Conservation (phyloP, 306 rosid genomes). For the Clitoria ternatea region DNA sequence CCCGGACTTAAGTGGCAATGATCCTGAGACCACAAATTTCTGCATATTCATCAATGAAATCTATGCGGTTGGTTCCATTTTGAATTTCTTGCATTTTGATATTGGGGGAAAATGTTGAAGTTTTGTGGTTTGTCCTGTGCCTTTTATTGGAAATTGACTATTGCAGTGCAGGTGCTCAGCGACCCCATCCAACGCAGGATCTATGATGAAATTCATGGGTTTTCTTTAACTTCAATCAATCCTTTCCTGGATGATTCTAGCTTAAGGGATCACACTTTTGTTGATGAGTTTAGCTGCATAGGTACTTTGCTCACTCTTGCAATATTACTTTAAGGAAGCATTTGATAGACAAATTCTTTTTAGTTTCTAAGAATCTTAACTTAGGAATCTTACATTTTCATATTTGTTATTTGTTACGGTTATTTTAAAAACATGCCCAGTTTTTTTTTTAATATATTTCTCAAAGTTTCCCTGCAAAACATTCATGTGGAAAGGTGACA, state of each 20-base stretch:
- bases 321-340: neutral
- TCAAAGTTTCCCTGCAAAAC: no score
- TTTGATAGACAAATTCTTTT: no score
- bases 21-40: constrained; percentile 69
- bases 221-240: constrained; percentile 68
- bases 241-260: constrained; percentile 65
- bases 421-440: no score
- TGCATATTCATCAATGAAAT: constrained; percentile 82
- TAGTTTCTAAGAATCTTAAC: no score
- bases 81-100: constrained; percentile 7
- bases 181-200: constrained; percentile 76
- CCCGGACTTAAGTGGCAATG: constrained; percentile 75
- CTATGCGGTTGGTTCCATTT: constrained; percentile 51
- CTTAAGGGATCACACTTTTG: constrained; percentile 64
- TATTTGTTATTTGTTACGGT: no score
- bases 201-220: constrained; percentile 84
- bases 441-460: no score
- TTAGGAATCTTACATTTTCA: no score
- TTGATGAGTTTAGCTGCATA: constrained; percentile 85
- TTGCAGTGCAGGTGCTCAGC: constrained; percentile 68
- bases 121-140: neutral
- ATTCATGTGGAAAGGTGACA: no score
- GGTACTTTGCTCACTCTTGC: constrained; percentile 33
- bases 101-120: neutral
- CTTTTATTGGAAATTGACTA: constrained; percentile 26